Base-by-base conservation (phyloP, 2,329 filamentous ascomycete species). In the Lomentospora prolificans region DNA sequence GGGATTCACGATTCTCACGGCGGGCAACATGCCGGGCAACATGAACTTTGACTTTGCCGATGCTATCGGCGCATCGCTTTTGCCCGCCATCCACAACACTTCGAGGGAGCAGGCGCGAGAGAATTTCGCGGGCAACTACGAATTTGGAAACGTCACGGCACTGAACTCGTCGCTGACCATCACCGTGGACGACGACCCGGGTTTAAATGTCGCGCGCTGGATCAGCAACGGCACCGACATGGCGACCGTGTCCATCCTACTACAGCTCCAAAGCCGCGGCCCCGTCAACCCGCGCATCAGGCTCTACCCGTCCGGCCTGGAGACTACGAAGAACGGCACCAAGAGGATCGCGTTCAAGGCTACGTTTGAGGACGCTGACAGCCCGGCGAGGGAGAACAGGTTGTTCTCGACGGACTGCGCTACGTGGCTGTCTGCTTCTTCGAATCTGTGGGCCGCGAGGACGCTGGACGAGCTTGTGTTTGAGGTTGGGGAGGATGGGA, bases 41-140 rank as follows among this genome's bases (percentile, higher is more conserved):
- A 53, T 57, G 50, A 57, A 57, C 55, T 57, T 57, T 28, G 55
- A 57, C 55, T 50, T 48, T n/a, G 55, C 55, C 7, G 55, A 57
- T 14, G 19, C 22, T 19, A 53, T 57, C 17, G 55, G 55, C 28
- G 50, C 25, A 12, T 4, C 19, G 5, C 50, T 57, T 6, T 10
- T 57, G 9, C 55, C 55, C n/a, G 55, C 55, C 17, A n/a, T 53
- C 4, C 50, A 57, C n/a, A 28, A 24, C 25, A 51, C 28, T 3
- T 14, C 55, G 27, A 17, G 41, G 25, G 50, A 28, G 17, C 33
- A 53, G 41, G 39, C 55, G 25, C 25, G 22, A 3, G 50, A 10
- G 27, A 28, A 25, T 22, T 57, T 33, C 51, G 55, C 39, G 14
- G 55, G 55, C 9, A 33, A 9, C 8, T 57, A 53, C 22, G 28